Evolutionary conservation across 73 alveolate genomes (phyloP).

Genomic region (Symbiodinium pilosum): DNA sequence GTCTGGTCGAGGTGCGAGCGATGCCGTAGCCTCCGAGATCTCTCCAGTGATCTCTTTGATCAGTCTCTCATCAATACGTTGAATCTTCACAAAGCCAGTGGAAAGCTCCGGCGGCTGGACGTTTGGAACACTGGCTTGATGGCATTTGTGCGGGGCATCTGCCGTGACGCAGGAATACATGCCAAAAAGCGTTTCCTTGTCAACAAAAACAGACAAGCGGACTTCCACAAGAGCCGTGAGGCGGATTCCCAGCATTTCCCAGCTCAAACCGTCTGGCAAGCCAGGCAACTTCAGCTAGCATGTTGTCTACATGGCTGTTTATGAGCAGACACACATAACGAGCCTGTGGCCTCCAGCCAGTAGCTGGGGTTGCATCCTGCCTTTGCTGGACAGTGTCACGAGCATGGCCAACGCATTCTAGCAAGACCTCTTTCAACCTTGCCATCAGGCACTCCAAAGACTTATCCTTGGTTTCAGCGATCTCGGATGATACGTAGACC

Average conservation of each 20-base stretch:
- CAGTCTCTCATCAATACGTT: neutral
- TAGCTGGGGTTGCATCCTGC: neutral
- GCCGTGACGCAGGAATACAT: neutral
- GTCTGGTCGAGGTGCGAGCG: neutral
- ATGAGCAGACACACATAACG: neutral
- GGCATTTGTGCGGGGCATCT: neutral
- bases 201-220: neutral
- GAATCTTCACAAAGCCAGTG: neutral
- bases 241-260: constrained; percentile 21
- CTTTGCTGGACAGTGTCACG: neutral
- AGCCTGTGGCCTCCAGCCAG: neutral
- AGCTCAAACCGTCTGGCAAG: neutral
- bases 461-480: neutral
- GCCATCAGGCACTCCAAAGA: neutral
- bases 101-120: too few species aligned
- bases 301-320: neutral
- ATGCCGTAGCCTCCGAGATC: neutral
- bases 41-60: too few species aligned
- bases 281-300: neutral
- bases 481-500: neutral
- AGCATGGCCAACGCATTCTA: neutral
- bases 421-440: neutral
- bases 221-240: neutral
- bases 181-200: neutral
- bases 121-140: too few species aligned